Evolutionary conservation across 164 flowering plant genomes (phyloP).

Genomic region (Nymphaea thermarum): DNA sequence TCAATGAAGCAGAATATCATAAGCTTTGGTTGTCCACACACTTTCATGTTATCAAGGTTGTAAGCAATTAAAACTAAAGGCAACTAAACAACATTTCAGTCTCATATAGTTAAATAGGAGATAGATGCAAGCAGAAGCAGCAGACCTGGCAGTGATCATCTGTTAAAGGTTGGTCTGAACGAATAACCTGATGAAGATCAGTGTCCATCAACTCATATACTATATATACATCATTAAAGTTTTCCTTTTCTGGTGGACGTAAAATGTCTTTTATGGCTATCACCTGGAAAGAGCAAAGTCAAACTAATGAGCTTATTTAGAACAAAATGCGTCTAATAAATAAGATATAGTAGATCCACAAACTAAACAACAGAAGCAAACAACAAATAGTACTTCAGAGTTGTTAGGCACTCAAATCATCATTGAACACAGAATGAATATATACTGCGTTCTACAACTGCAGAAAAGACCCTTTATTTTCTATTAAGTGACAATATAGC

Average conservation of each 20-base stretch:
- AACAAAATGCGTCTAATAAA: no score
- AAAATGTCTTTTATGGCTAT: conserved; percentile 68
- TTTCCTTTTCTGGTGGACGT: conserved; percentile 65
- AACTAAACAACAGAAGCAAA: neutral
- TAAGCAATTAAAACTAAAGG: no score
- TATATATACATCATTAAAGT: conserved; percentile 81
- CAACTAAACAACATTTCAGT: neutral
- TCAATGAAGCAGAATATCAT: neutral
- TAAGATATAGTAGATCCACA: neutral
- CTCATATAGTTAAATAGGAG: neutral
- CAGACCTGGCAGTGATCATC: conserved; percentile 91
- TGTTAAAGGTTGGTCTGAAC: conserved; percentile 55
- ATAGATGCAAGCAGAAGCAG: neutral
- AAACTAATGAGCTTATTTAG: neutral
- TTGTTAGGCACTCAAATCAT: no score
- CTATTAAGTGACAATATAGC: no score
- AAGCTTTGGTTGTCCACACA: neutral
- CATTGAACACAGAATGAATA: no score
- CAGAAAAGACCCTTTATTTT: no score
- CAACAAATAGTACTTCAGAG: neutral
- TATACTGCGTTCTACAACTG: no score
- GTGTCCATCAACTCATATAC: conserved; percentile 87
- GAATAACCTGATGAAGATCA: conserved; percentile 85
- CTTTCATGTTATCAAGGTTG: neutral
- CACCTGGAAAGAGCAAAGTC: conserved; percentile 27